Base-by-base conservation (phyloP, 2,329 filamentous ascomycete genomes). In the Pseudocercospora macadamiae region DNA sequence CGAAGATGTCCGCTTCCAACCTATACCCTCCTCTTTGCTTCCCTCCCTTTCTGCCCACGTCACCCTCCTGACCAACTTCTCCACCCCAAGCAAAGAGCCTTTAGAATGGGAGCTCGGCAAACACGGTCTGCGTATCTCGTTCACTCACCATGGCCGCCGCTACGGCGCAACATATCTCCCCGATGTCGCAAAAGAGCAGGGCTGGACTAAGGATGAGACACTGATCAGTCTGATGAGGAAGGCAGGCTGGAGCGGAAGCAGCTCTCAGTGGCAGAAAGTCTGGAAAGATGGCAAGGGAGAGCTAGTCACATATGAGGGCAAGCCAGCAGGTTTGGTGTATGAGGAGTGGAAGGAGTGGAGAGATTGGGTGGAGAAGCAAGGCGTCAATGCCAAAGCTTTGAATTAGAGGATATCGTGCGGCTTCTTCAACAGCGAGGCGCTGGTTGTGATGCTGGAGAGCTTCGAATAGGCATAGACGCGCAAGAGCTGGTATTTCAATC, bases 161-260 rank as follows among this genome's bases (percentile, higher is more conserved):
- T 91, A 91, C 71, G 90, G 92, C 14, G 85, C 91, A 0, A 97
- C 95, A 0, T 99, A 97, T 71, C 82, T 99, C 12, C 95, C 95
- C 0, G 91, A 97, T 72, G 92, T 99, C 4, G 89, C 93, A 8
- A 79, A 84, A 1, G 95, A 99, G 79, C 95, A 97, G 74, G 93
- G 91, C 14, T 99, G 95, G 95, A 90, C 84, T 9, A 93, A 95
- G 75, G 93, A 97, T 73, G 91, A 97, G 81, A 90, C 93, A 0
- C 75, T 99, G 2, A 83, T 92, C 54, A 96, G 90, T 75, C 77
- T 97, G 71, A 95, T 97, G 88, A 83, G 91, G 60, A 99, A 99
- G 81, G 93, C 93, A 0, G 95, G 95, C 1, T 99, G 93, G 93
- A 83, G 83, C 58, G 92, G 91, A 1, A 75, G 77, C 44, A 66